These are phyloP conservation scores for Noccaea bulbosa DNA, from an alignment of 345 rosid species.

Conservation along the genomic window DNA sequence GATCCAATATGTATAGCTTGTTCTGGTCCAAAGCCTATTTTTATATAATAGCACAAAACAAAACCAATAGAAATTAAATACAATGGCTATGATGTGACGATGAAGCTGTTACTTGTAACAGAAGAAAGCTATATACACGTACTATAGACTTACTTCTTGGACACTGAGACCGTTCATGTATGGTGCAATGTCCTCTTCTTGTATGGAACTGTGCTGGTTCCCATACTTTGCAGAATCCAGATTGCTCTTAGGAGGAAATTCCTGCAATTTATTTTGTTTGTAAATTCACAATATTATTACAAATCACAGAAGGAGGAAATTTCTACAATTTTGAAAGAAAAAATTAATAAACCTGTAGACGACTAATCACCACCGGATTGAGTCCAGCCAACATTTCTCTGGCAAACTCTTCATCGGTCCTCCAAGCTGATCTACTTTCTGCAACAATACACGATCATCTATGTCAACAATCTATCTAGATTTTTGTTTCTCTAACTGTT, in stretches of 20 bases:
- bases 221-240: conserved; percentile 63
- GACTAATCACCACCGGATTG: conserved; percentile 68
- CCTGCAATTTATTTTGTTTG: conserved; percentile 50
- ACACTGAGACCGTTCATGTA: conserved; percentile 69
- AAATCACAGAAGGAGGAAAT: too few species aligned
- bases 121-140: conserved; percentile 1
- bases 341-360: too few species aligned
- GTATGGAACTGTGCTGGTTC: conserved; percentile 65
- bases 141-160: conserved; percentile 49
- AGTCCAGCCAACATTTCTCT: conserved; percentile 87
- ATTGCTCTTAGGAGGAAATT: conserved; percentile 76
- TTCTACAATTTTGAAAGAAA: too few species aligned
- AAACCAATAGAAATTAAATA: not conserved
- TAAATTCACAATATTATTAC: too few species aligned
- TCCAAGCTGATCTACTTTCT: conserved; percentile 67
- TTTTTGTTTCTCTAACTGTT: not conserved
- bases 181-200: conserved; percentile 54
- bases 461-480: conserved; percentile 2
- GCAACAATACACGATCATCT: not conserved
- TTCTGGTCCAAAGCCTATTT: conserved; percentile 61
- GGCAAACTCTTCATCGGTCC: conserved; percentile 73
- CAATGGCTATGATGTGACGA: not conserved
- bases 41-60: conserved; percentile 7
- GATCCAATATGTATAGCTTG: conserved; percentile 71
- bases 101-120: conserved; percentile 4